Percentiles rank a stretch among this genome's conserved stretches.
Evolutionary conservation across 805 yeast genomes (phyloP).

Genomic region (Schizosaccharomyces lindneri): DNA sequence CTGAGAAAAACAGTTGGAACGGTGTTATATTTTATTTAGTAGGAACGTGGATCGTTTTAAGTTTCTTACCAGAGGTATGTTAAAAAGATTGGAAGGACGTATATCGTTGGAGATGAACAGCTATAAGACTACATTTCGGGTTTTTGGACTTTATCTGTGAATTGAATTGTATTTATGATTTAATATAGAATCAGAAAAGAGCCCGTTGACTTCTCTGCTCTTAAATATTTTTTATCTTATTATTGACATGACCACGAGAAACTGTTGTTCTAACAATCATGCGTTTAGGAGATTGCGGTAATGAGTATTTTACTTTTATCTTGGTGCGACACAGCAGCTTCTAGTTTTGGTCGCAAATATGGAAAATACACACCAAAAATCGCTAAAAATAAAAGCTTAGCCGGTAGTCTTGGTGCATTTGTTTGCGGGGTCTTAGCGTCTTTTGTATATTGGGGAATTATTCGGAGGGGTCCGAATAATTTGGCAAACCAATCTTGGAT

Average conservation of each 20-base stretch:
- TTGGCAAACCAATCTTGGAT: conserved; percentile 15
- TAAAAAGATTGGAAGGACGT: neutral
- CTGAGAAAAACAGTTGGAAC: conserved; percentile 45
- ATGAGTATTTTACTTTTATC: conserved; percentile 58
- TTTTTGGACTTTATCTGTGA: neutral
- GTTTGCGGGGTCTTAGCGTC: conserved; percentile 43
- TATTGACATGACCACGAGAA: too few relatives aligned
- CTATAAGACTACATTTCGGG: neutral
- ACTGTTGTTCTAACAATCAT: too few relatives aligned
- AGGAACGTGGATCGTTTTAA: conserved; percentile 51
- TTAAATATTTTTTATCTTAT: too few relatives aligned
- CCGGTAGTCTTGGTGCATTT: conserved; percentile 79
- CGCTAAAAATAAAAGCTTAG: conserved; percentile 52
- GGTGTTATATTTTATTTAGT: conserved; percentile 74
- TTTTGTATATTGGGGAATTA: conserved; percentile 42
- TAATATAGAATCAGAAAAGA: too few relatives aligned
- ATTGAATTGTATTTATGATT: too few relatives aligned
- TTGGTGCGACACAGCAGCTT: conserved; percentile 96
- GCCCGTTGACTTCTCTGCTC: too few relatives aligned
- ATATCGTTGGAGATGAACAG: neutral
- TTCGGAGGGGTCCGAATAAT: conserved; percentile 27
- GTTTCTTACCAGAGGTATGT: conserved; percentile 23
- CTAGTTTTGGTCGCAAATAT: conserved; percentile 67
- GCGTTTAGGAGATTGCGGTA: conserved; percentile 44
- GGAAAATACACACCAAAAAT: conserved; percentile 68